Conservation (phyloP, 179 eudicot genomes). For the Nepenthes alata region DNA sequence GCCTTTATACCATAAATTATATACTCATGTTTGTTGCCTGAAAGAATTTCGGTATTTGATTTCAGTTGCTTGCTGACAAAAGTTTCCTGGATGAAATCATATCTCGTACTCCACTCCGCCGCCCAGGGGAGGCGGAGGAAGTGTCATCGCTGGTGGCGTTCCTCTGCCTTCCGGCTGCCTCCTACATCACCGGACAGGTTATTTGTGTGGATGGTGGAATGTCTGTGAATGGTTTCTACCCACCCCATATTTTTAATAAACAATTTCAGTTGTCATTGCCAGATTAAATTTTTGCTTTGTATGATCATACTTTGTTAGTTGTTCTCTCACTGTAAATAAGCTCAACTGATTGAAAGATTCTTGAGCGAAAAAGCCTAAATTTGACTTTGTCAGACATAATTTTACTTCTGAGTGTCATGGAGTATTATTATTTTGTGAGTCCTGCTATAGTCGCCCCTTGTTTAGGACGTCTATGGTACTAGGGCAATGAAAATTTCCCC, state of each 20-base stretch:
- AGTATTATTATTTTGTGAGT: too few relatives aligned
- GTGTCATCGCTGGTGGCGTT: constrained; percentile 57
- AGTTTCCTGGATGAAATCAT: constrained; percentile 32
- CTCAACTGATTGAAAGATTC: too few relatives aligned
- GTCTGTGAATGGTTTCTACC: constrained; percentile 41
- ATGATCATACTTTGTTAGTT: too few relatives aligned
- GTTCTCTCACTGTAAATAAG: too few relatives aligned
- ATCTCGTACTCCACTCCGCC: constrained; percentile 44
- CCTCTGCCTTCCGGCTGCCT: constrained; percentile 67
- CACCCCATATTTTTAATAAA: background rate
- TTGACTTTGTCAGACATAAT: too few relatives aligned
- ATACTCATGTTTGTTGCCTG: constrained; percentile 1
- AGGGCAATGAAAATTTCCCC: too few relatives aligned
- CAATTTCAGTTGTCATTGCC: too few relatives aligned
- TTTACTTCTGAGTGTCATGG: too few relatives aligned
- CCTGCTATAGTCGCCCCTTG: too few relatives aligned
- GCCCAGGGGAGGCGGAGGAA: constrained; percentile 49
- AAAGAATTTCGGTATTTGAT: background rate
- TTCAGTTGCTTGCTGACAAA: constrained; percentile 43
- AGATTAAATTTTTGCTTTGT: too few relatives aligned
- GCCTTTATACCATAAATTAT: background rate
- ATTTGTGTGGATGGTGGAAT: constrained; percentile 64
- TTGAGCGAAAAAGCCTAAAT: too few relatives aligned
- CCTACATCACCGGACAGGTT: constrained; percentile 65
- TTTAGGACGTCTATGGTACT: too few relatives aligned